Conservation (phyloP, 257 asterid species). For the Fraxinus cuspidata region DNA sequence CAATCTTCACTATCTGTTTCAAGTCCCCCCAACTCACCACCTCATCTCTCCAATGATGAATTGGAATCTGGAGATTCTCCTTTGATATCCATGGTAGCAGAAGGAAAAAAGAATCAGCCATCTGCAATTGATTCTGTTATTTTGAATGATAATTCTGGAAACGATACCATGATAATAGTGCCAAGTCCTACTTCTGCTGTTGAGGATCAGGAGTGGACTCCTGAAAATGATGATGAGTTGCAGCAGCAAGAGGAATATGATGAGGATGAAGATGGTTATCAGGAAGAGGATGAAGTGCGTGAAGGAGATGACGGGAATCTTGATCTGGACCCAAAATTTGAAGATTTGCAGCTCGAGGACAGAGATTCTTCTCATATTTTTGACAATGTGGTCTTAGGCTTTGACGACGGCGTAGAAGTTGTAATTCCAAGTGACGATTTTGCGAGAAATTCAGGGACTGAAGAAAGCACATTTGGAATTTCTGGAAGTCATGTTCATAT, state of each 20-base stretch:
- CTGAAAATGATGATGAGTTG: slow-evolving; percentile 59
- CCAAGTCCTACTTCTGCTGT: slow-evolving; percentile 55
- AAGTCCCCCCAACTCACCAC: slow-evolving; percentile 94
- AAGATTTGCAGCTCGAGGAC: slow-evolving; percentile 57
- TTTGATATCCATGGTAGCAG: slow-evolving; percentile 45
- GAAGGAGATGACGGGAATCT: slow-evolving; percentile 68
- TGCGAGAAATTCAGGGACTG: slow-evolving; percentile 50
- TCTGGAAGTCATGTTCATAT: slow-evolving; percentile 42
- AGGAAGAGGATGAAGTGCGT: slow-evolving; percentile 87
- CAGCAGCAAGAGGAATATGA: slow-evolving; percentile 91
- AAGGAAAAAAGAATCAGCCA: slow-evolving; percentile 40
- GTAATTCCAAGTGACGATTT: slow-evolving; percentile 80
- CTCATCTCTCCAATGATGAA: slow-evolving; percentile 94
- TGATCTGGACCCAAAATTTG: slow-evolving; percentile 65
- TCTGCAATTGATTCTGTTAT: slow-evolving; percentile 43
- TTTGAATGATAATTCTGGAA: slow-evolving; percentile 50
- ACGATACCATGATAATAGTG: slow-evolving; percentile 33
- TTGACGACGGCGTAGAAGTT: slow-evolving; percentile 93
- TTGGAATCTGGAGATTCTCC: slow-evolving; percentile 81
- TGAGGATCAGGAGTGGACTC: slow-evolving; percentile 89
- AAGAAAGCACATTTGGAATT: slow-evolving; percentile 47
- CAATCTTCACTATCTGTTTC: slow-evolving; percentile 93
- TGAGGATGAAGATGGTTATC: slow-evolving; percentile 86
- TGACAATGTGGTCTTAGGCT: slow-evolving; percentile 82
- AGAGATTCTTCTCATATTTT: slow-evolving; percentile 47